These are phyloP conservation scores for Fusarium pseudocircinatum DNA, from an alignment of 2,329 filamentous ascomycete species.

Conservation along the genomic window DNA sequence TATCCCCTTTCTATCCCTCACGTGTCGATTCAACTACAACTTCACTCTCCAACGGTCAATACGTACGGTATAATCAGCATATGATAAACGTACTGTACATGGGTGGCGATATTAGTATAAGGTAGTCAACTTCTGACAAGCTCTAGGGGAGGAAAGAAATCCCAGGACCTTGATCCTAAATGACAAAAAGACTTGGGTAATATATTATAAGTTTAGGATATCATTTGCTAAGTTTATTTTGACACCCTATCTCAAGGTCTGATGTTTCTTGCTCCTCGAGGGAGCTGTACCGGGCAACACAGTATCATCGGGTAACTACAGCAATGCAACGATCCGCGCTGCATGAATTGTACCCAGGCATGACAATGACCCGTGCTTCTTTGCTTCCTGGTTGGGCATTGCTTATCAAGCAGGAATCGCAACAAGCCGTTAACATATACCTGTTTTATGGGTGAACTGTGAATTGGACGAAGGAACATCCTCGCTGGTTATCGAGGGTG, in stretches of 20 bases:
- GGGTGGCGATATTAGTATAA: background rate
- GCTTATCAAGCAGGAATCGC: conserved; percentile 25
- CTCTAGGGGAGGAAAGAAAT: background rate
- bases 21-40: conserved; percentile 3
- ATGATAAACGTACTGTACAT: conserved; percentile 8
- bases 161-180: background rate
- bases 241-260: background rate
- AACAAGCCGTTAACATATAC: conserved; percentile 9
- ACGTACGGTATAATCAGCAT: background rate
- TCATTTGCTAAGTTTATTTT: background rate
- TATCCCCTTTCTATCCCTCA: background rate
- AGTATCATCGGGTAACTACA: background rate
- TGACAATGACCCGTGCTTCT: conserved; percentile 6
- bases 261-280: background rate
- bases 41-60: conserved; percentile 11
- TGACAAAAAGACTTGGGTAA: background rate
- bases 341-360: conserved; percentile 5
- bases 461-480: background rate
- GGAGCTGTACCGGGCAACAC: background rate
- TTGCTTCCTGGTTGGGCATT: conserved; percentile 4
- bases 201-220: background rate
- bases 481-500: background rate
- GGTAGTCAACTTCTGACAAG: background rate
- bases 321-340: background rate
- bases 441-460: background rate